Evolutionary conservation across 2,329 filamentous ascomycete species (phyloP).

Genomic region (Fusarium nodosum): DNA sequence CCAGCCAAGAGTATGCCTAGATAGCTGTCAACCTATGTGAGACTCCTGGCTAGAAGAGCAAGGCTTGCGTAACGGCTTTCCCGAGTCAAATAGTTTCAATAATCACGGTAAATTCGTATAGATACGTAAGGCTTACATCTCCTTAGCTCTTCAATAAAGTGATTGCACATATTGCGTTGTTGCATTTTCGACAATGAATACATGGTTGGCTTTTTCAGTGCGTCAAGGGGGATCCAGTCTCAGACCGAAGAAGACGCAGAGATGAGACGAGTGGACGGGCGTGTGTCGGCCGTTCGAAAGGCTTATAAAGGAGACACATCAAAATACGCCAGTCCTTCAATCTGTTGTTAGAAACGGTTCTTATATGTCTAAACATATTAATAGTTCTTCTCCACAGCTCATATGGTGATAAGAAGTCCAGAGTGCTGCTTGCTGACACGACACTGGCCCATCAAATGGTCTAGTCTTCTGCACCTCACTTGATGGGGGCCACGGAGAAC

Average conservation of each 20-base stretch:
- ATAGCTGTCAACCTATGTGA: background rate
- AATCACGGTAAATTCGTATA: too few relatives aligned
- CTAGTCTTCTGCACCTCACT: constrained; percentile 22
- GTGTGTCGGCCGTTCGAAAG: too few relatives aligned
- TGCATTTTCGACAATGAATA: too few relatives aligned
- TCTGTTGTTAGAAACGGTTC: background rate
- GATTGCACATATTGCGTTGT: too few relatives aligned
- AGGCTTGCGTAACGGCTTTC: background rate
- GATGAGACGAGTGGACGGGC: background rate
- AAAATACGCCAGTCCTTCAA: background rate
- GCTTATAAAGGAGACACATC: background rate
- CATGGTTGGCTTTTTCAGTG: too few relatives aligned
- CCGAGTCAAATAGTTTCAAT: too few relatives aligned
- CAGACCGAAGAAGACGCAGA: background rate
- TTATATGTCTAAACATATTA: constrained; percentile 30
- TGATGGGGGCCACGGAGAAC: too few relatives aligned
- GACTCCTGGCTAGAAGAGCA: background rate
- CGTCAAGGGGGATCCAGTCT: background rate
- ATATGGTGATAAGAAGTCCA: constrained; percentile 32
- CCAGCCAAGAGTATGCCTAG: background rate
- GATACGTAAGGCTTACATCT: too few relatives aligned
- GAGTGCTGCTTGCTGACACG: constrained; percentile 29
- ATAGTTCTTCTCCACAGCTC: constrained; percentile 33
- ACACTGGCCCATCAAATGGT: constrained; percentile 30
- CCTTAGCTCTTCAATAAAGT: too few relatives aligned